Percentiles rank a stretch among this genome's conserved stretches.
These are phyloP conservation scores for Daedalea quercina DNA, from an alignment of 768 basidiomycete genomes.

Conservation along the genomic window DNA sequence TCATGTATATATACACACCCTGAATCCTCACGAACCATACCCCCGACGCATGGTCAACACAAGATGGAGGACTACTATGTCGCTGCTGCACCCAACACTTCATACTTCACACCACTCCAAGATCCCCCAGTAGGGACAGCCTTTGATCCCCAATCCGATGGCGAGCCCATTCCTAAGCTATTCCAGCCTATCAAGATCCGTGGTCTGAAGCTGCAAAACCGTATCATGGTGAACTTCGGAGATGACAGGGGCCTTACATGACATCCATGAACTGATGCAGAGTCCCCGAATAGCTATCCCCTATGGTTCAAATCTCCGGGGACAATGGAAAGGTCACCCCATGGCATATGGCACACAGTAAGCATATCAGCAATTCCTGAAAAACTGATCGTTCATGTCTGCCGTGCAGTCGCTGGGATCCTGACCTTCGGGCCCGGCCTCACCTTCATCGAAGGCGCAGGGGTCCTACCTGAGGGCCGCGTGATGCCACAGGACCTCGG, in stretches of 20 bases:
- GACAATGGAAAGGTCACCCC: conserved; percentile 43
- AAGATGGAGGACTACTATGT: neutral
- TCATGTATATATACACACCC: too few relatives aligned
- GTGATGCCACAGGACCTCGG: conserved; percentile 58
- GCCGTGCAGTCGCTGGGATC: conserved; percentile 45
- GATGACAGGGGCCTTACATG: neutral
- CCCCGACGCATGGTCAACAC: neutral
- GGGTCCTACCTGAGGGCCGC: conserved; percentile 53
- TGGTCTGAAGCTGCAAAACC: conserved; percentile 24
- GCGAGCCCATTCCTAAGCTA: conserved; percentile 34
- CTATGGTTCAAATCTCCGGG: conserved; percentile 56
- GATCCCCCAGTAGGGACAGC: conserved; percentile 39
- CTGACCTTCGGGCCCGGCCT: conserved; percentile 48
- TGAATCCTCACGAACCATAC: too few relatives aligned
- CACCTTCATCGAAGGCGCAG: conserved; percentile 60
- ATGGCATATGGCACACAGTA: conserved; percentile 52
- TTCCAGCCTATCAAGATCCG: conserved; percentile 49
- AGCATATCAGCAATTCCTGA: neutral
- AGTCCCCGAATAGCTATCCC: conserved; percentile 38
- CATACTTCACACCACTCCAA: conserved; percentile 46
- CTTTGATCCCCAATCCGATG: conserved; percentile 27
- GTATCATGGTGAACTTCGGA: conserved; percentile 17
- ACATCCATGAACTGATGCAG: neutral
- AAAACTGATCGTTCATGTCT: neutral
- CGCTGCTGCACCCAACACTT: conserved; percentile 18